phyloP scores from a whole-genome alignment of 495 filamentous ascomycete species.

The Xylaria cubensis region DNA sequence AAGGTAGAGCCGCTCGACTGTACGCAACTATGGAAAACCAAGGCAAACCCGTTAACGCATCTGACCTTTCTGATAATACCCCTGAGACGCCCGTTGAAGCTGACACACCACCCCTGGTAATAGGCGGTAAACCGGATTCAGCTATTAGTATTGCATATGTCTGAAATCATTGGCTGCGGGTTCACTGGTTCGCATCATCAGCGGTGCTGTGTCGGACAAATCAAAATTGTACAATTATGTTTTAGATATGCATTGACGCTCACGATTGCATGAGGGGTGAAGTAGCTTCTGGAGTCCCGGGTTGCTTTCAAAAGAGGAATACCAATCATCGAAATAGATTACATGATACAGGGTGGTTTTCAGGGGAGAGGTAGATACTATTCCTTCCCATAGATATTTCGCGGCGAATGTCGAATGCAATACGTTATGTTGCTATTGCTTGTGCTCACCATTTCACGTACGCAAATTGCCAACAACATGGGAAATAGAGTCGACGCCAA shows the following conservation, averaged over 20 bases:
- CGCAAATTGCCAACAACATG: not conserved
- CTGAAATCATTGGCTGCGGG: not conserved
- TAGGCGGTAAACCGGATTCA: constrained; percentile 2
- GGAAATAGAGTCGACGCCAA: not conserved
- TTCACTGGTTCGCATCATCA: not conserved
- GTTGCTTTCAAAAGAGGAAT: constrained; percentile 21
- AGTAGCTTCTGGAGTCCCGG: constrained; percentile 19
- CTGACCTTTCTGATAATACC: constrained; percentile 32
- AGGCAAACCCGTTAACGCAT: constrained; percentile 26
- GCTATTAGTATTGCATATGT: constrained; percentile 11
- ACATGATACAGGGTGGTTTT: constrained; percentile 17
- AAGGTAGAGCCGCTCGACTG: constrained; percentile 56
- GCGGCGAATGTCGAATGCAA: not conserved
- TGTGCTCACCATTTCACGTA: not conserved
- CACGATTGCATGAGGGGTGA: constrained; percentile 17
- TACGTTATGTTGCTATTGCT: not conserved
- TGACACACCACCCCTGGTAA: constrained; percentile 21
- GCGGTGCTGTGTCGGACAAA: not conserved
- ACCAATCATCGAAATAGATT: constrained; percentile 18
- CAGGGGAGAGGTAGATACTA: not conserved
- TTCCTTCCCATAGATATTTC: not conserved
- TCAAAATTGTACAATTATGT: constrained; percentile 24
- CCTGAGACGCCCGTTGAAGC: constrained; percentile 29
- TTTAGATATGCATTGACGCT: constrained; percentile 25
- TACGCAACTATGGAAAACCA: constrained; percentile 50